A percentile compares a stretch with the other conserved stretches of the same genome.
Conservation (phyloP, 2,329 filamentous ascomycete species). For the Apiospora hydei region DNA sequence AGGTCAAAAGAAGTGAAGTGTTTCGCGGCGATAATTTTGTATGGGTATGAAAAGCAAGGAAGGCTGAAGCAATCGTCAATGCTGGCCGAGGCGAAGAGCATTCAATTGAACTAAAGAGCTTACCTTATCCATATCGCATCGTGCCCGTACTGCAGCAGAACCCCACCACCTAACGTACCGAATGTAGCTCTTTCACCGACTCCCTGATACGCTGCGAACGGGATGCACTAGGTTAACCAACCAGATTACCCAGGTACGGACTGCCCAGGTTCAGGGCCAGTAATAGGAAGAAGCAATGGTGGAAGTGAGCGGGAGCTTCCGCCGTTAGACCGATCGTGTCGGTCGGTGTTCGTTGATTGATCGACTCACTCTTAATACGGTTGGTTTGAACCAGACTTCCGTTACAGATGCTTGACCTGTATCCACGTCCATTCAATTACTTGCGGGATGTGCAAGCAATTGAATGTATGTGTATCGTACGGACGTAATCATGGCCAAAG, state of each 20-base stretch:
- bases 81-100: not conserved
- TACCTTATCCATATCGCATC: not conserved
- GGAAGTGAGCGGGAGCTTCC: constrained; percentile 16
- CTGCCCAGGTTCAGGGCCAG: not conserved
- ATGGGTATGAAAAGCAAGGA: not conserved
- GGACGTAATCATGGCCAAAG: not conserved
- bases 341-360: not conserved
- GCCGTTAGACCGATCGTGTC: not conserved
- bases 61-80: constrained; percentile 18
- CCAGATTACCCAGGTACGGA: not conserved
- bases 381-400: not conserved
- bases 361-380: not conserved
- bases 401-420: not conserved
- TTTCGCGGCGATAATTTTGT: not conserved
- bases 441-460: not conserved
- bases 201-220: not conserved
- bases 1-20: not conserved
- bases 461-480: not conserved
- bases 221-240: not conserved
- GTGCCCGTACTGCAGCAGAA: not conserved
- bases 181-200: no score
- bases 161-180: not conserved
- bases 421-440: no score
- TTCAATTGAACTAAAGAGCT: constrained; percentile 1
- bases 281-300: no score